Conservation (phyloP, 2,329 filamentous ascomycete species). For the Falciphora oryzae region DNA sequence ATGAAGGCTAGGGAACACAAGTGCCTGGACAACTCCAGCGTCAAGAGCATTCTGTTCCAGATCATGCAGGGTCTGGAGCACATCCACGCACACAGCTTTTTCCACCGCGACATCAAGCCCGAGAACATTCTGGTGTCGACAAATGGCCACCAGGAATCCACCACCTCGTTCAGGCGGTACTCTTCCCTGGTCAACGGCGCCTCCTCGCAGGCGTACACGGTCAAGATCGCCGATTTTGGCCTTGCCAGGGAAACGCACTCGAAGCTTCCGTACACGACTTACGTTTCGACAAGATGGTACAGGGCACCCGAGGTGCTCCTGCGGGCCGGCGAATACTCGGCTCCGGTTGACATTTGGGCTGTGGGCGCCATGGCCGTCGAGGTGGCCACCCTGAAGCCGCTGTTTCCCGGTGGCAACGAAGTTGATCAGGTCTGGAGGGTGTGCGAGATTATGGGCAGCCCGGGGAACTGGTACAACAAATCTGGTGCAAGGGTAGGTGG, state of each 20-base stretch:
- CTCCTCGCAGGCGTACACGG: conserved; percentile 88
- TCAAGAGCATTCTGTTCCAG: conserved; percentile 97
- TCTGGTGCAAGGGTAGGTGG: conserved; percentile 79
- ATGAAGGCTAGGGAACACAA: conserved; percentile 99
- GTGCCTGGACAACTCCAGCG: conserved; percentile 78
- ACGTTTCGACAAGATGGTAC: conserved; percentile 98
- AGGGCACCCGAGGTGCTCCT: conserved; percentile 91
- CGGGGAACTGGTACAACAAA: conserved; percentile 97
- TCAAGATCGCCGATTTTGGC: conserved; percentile 98
- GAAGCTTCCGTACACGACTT: conserved; percentile 93
- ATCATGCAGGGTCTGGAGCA: conserved; percentile 95
- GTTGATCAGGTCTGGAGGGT: conserved; percentile 99
- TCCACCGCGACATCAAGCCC: conserved; percentile 98
- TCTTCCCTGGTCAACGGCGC: conserved; percentile 90
- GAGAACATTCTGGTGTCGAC: conserved; percentile 98
- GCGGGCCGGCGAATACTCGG: conserved; percentile 92
- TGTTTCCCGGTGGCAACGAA: conserved; percentile 97
- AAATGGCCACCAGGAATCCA: conserved; percentile 73
- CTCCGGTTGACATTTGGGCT: conserved; percentile 97
- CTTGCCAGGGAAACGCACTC: conserved; percentile 96
- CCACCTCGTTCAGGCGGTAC: conserved; percentile 85
- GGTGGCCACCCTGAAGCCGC: conserved; percentile 88
- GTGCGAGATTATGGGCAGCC: conserved; percentile 98
- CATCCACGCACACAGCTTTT: conserved; percentile 95
- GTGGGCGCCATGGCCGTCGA: conserved; percentile 98